phyloP scores from a whole-genome alignment of 1,284 basidiomycete genomes.

The Malassezia furfur region DNA sequence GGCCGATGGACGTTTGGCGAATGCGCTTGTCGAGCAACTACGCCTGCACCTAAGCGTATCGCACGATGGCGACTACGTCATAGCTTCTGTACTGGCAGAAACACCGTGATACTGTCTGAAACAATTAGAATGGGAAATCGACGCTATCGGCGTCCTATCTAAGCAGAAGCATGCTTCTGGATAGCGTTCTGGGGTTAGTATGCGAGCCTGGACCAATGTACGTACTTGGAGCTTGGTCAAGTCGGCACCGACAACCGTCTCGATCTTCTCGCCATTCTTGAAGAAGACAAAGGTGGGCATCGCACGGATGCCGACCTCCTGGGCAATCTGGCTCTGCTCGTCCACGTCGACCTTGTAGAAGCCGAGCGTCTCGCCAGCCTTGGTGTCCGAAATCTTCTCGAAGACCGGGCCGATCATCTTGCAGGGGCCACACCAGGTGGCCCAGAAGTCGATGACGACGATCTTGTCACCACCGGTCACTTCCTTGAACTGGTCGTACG shows the following conservation, averaged over 20 bases:
- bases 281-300: constrained; percentile 71
- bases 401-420: constrained; percentile 68
- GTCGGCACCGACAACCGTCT: constrained; percentile 59
- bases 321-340: constrained; percentile 50
- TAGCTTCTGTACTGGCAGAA: constrained; percentile 65
- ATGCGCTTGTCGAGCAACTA: constrained; percentile 14
- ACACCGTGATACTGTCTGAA: background rate
- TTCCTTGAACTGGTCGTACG: constrained; percentile 55
- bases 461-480: constrained; percentile 33
- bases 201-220: background rate
- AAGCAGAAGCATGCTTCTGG: constrained; percentile 14
- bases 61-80: constrained; percentile 74
- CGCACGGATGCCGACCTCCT: constrained; percentile 65
- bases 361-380: constrained; percentile 50
- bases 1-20: background rate
- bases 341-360: constrained; percentile 65
- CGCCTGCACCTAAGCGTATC: constrained; percentile 60
- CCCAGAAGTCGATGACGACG: constrained; percentile 47
- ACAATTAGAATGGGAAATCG: background rate
- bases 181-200: constrained; percentile 9
- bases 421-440: constrained; percentile 54
- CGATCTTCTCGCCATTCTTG: constrained; percentile 60
- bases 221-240: constrained; percentile 50
- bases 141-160: too few relatives aligned
- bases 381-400: constrained; percentile 56